Percentiles rank a stretch among this genome's conserved stretches.
Conservation (phyloP, 768 basidiomycete genomes). For the Polyporus arcularius region DNA sequence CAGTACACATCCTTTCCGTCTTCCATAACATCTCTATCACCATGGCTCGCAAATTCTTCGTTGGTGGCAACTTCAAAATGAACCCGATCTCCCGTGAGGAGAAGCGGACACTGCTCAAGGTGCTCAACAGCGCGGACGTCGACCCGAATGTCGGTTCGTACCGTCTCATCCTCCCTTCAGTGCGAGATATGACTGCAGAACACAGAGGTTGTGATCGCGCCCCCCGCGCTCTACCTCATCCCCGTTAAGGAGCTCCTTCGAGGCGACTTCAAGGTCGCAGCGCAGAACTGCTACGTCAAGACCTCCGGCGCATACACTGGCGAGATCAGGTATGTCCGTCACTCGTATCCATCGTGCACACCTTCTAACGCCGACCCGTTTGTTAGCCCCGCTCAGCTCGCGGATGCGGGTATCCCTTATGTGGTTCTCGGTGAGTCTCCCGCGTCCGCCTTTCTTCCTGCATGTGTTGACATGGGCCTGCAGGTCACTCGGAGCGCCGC, state of each 20-base stretch:
- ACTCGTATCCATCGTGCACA: not conserved
- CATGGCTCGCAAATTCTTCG: constrained; percentile 88
- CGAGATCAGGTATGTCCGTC: constrained; percentile 78
- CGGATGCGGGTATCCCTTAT: constrained; percentile 84
- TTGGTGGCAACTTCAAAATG: constrained; percentile 99
- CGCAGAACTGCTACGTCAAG: constrained; percentile 91
- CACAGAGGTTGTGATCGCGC: constrained; percentile 91
- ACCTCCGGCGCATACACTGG: constrained; percentile 88
- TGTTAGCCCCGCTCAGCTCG: constrained; percentile 76
- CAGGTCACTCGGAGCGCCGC: constrained; percentile 95
- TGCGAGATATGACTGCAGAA: constrained; percentile 7
- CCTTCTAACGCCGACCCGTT: not conserved
- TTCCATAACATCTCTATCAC: not conserved
- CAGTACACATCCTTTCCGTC: not conserved
- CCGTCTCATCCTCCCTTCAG: not conserved
- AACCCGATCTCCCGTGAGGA: constrained; percentile 73
- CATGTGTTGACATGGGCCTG: not conserved
- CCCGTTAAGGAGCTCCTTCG: constrained; percentile 61
- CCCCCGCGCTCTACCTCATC: constrained; percentile 87
- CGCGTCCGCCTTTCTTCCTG: not conserved
- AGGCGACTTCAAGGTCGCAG: constrained; percentile 75
- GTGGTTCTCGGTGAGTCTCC: constrained; percentile 78
- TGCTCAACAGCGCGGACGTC: constrained; percentile 77
- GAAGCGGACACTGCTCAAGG: constrained; percentile 63
- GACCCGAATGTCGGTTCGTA: constrained; percentile 74